Conservation (phyloP, 805 yeast species). For the Saturnispora sekii region DNA sequence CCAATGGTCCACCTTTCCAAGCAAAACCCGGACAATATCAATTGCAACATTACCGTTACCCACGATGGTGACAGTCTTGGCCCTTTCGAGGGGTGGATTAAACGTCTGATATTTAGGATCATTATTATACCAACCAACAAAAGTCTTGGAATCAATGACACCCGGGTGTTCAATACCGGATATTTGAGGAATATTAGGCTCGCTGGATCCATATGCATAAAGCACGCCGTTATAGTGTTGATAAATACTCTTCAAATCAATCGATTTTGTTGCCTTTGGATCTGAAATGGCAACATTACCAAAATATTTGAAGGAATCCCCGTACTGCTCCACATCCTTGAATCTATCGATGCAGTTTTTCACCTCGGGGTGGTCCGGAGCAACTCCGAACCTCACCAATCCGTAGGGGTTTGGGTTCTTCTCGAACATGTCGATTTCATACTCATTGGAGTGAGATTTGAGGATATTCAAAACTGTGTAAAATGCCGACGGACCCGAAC, state of each 20-base stretch:
- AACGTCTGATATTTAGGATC: conserved; percentile 50
- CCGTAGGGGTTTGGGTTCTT: conserved; percentile 87
- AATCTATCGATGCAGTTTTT: conserved; percentile 76
- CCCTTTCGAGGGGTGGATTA: conserved; percentile 50
- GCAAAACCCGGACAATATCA: conserved; percentile 74
- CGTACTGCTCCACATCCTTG: conserved; percentile 30
- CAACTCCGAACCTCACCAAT: conserved; percentile 88
- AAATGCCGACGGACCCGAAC: conserved; percentile 96
- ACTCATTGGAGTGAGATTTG: conserved; percentile 22
- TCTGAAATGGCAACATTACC: conserved; percentile 62
- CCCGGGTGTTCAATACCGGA: conserved; percentile 49
- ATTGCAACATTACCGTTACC: conserved; percentile 97
- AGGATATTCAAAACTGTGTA: conserved; percentile 74
- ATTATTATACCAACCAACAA: conserved; percentile 97
- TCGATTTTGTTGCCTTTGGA: conserved; percentile 1
- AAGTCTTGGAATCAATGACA: conserved; percentile 69
- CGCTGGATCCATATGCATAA: conserved; percentile 72
- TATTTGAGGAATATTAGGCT: conserved; percentile 30
- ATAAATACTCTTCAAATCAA: conserved; percentile 40
- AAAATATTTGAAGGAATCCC: conserved; percentile 37
- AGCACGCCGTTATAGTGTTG: conserved; percentile 63
- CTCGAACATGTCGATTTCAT: conserved; percentile 68
- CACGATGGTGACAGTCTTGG: conserved; percentile 63
- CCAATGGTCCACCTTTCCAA: conserved; percentile 49
- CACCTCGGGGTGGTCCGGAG: conserved; percentile 96